Percentiles rank a stretch among this genome's conserved stretches.
These are phyloP conservation scores for Penicillium digitatum DNA, from an alignment of 2,329 filamentous ascomycete species.

Conservation along the genomic window DNA sequence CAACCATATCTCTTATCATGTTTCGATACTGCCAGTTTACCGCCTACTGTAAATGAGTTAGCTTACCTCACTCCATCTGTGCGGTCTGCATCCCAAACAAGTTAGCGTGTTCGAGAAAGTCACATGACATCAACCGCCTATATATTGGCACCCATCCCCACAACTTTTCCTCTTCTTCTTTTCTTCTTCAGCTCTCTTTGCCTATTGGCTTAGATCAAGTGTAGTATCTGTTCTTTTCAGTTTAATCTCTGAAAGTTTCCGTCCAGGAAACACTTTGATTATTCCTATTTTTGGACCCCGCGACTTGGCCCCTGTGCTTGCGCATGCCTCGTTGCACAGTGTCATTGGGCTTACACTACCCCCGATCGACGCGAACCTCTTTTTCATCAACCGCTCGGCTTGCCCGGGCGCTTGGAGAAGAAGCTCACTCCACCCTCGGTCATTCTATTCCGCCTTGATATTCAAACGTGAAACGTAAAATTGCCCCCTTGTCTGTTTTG, in stretches of 20 bases:
- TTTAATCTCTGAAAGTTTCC: slow-evolving; percentile 86
- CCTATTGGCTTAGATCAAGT: slow-evolving; percentile 77
- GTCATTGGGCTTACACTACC: slow-evolving; percentile 71
- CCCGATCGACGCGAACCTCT: slow-evolving; percentile 61
- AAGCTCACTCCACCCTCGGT: too few species aligned
- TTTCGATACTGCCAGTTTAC: not conserved
- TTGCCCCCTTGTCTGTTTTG: too few species aligned
- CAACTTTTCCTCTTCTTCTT: slow-evolving; percentile 38
- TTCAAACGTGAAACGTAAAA: too few species aligned
- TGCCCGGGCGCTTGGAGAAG: slow-evolving; percentile 56
- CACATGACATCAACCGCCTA: not conserved
- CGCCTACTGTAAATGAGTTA: not conserved
- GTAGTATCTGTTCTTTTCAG: slow-evolving; percentile 97
- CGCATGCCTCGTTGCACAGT: slow-evolving; percentile 61
- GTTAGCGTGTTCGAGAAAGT: rapidly evolving
- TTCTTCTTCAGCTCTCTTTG: slow-evolving; percentile 48
- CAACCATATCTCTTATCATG: not conserved
- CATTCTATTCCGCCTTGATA: too few species aligned
- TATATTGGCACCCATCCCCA: slow-evolving; percentile 5
- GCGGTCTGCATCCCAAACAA: not conserved
- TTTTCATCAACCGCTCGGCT: slow-evolving; percentile 56
- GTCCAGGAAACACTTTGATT: slow-evolving; percentile 69
- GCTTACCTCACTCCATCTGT: rapidly evolving
- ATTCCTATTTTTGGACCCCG: slow-evolving; percentile 68
- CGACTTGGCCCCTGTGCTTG: slow-evolving; percentile 64